Evolutionary conservation across 805 yeast species (phyloP).

Genomic region (Zygotorulaspora danielsina): DNA sequence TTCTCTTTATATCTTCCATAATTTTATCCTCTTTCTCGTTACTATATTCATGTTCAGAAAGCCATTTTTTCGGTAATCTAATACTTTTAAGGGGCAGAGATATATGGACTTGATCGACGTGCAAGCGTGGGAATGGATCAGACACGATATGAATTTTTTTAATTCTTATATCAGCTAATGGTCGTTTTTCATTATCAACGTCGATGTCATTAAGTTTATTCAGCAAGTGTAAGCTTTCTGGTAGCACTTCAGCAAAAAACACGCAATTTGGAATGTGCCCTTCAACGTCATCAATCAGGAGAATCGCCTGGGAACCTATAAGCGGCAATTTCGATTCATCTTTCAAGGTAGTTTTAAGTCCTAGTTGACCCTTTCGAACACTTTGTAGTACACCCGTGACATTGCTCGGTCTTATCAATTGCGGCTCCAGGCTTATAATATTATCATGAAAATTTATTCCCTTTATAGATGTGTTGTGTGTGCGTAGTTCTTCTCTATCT

Average conservation of each 20-base stretch:
- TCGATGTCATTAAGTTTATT: constrained; percentile 41
- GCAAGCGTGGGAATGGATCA: constrained; percentile 48
- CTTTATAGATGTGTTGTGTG: constrained; percentile 21
- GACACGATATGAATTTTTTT: constrained; percentile 47
- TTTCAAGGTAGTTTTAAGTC: constrained; percentile 18
- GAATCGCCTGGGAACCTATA: constrained; percentile 23
- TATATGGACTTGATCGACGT: constrained; percentile 23
- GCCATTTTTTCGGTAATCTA: constrained; percentile 33
- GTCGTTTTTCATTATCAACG: constrained; percentile 40
- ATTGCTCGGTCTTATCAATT: constrained; percentile 12
- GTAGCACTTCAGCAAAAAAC: constrained; percentile 46
- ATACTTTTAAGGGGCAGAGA: constrained; percentile 39
- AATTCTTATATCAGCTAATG: constrained; percentile 49
- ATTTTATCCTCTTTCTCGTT: constrained; percentile 25
- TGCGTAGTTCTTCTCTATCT: constrained; percentile 14
- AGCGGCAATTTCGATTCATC: constrained; percentile 24
- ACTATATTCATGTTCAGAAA: constrained; percentile 21
- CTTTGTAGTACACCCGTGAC: neutral
- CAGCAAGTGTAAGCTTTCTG: constrained; percentile 47
- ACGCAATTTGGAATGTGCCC: constrained; percentile 15
- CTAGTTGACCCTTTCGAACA: constrained; percentile 8
- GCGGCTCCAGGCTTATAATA: constrained; percentile 35
- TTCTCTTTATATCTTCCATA: constrained; percentile 33
- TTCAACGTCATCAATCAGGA: constrained; percentile 11
- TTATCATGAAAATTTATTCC: constrained; percentile 27